These are phyloP conservation scores for Pugionium dolabratum DNA, from an alignment of 345 rosid species.

Conservation along the genomic window DNA sequence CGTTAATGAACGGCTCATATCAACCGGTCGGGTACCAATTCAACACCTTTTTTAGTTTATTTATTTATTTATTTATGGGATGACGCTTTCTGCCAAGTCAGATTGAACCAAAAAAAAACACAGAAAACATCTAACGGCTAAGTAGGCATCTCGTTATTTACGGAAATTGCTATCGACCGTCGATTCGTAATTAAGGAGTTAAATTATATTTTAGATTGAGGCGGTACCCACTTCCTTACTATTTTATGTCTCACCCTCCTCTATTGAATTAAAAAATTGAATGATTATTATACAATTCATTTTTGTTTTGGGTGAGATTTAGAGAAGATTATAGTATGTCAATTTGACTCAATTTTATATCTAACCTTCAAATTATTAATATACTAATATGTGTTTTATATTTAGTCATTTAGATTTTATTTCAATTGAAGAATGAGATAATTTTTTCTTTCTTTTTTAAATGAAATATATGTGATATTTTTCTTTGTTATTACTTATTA, in stretches of 20 bases:
- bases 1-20: conserved; percentile 38
- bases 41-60: conserved; percentile 42
- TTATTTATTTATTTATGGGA: conserved; percentile 21
- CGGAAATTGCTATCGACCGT: conserved; percentile 42
- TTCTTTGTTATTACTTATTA: too few relatives aligned
- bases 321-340: conserved; percentile 8
- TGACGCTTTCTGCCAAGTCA: conserved; percentile 61
- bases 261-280: neutral
- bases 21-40: conserved; percentile 63
- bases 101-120: neutral
- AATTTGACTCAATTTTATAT: conserved; percentile 17
- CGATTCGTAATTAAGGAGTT: conserved; percentile 6
- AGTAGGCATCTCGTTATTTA: neutral
- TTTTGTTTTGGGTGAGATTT: neutral
- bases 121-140: conserved; percentile 48
- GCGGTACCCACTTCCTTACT: conserved; percentile 43
- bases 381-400: neutral
- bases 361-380: neutral
- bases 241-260: conserved; percentile 11
- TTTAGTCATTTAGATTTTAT: neutral
- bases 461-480: too few relatives aligned
- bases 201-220: conserved; percentile 22
- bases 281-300: neutral
- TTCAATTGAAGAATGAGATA: neutral
- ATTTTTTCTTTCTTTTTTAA: too few relatives aligned